phyloP scores from a whole-genome alignment of 805 yeast genomes.

The Saturnispora quitensis region DNA sequence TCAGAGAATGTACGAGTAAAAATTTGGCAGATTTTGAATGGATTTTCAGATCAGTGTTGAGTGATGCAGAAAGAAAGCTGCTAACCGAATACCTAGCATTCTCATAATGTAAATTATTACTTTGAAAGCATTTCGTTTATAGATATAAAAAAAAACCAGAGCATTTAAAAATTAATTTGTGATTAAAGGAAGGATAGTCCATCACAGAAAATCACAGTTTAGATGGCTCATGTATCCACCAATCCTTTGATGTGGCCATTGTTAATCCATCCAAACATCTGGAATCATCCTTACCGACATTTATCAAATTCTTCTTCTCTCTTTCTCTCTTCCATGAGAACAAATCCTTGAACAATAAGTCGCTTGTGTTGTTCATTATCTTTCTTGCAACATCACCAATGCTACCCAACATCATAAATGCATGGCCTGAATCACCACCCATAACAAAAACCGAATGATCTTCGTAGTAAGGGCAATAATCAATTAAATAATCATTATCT shows the following conservation, averaged over 20 bases:
- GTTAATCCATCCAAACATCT: slow-evolving; percentile 18
- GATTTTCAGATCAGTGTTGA: slow-evolving; percentile 36
- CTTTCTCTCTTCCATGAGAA: slow-evolving; percentile 24
- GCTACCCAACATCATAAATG: slow-evolving; percentile 30
- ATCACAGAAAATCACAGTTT: background rate
- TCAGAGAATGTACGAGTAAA: slow-evolving; percentile 44
- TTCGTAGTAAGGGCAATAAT: slow-evolving; percentile 24
- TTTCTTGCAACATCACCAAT: slow-evolving; percentile 23
- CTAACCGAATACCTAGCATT: slow-evolving; percentile 36
- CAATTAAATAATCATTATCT: slow-evolving; percentile 30
- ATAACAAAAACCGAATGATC: slow-evolving; percentile 26
- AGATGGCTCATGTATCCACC: slow-evolving; percentile 12
- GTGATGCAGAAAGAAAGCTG: slow-evolving; percentile 44
- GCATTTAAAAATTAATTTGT: background rate
- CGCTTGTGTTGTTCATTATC: slow-evolving; percentile 13
- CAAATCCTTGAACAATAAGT: slow-evolving; percentile 13
- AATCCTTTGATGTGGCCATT: slow-evolving; percentile 22
- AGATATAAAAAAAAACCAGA: background rate
- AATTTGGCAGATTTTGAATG: slow-evolving; percentile 43
- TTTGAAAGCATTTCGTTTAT: background rate
- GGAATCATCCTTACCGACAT: slow-evolving; percentile 20
- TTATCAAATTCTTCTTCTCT: slow-evolving; percentile 18
- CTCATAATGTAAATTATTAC: slow-evolving; percentile 7
- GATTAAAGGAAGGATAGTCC: no score
- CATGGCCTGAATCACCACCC: slow-evolving; percentile 34